Percentiles rank a stretch among this genome's conserved stretches.
These are phyloP conservation scores for Sparassis latifolia DNA, from an alignment of 1,284 basidiomycete genomes.

Conservation along the genomic window DNA sequence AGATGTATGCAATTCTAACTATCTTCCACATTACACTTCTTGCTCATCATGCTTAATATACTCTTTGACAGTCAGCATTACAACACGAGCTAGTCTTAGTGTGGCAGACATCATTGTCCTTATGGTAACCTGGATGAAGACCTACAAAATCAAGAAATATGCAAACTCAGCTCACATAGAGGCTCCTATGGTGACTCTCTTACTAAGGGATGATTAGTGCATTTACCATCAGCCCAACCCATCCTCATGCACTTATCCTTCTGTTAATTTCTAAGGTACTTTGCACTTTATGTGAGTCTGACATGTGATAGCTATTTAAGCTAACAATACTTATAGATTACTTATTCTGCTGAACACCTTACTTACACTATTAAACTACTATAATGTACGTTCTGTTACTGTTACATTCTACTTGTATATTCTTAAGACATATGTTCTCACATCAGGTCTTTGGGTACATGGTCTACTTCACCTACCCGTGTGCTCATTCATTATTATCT, in stretches of 20 bases:
- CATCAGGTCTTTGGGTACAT: background rate
- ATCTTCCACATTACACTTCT: background rate
- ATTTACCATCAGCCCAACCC: background rate
- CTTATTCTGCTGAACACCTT: too few species aligned
- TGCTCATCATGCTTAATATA: background rate
- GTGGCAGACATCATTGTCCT: background rate
- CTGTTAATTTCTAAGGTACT: background rate
- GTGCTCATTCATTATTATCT: background rate
- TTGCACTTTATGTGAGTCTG: background rate
- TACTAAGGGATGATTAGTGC: background rate
- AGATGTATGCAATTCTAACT: too few species aligned
- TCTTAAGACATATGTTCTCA: too few species aligned
- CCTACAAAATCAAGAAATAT: background rate
- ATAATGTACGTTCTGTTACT: too few species aligned
- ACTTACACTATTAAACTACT: too few species aligned
- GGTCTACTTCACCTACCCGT: background rate
- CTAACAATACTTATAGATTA: too few species aligned
- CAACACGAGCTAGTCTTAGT: background rate
- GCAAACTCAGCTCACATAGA: background rate
- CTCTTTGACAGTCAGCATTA: background rate
- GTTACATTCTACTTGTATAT: too few species aligned
- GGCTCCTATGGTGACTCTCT: background rate
- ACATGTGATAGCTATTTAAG: too few species aligned
- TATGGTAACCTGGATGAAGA: background rate
- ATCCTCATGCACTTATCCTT: background rate